A percentile compares a stretch with the other conserved stretches of the same genome.
phyloP scores from a whole-genome alignment of 202 grass and related monocot genomes.

The Digitaria exilis region DNA sequence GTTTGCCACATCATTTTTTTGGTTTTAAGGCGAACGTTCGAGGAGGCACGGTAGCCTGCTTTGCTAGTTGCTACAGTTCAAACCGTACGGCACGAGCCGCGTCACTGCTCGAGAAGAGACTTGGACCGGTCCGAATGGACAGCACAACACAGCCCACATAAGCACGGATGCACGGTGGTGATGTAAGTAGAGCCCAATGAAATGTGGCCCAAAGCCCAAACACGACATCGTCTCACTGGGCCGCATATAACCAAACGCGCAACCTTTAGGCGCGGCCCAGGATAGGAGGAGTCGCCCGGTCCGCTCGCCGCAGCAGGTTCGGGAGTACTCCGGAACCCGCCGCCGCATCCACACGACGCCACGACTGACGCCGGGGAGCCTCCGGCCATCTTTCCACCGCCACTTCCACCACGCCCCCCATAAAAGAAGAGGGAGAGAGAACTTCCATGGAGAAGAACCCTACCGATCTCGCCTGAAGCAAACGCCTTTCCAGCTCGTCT shows the following conservation, averaged over 20 bases:
- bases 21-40: background rate
- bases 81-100: background rate
- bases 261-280: background rate
- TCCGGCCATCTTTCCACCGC: background rate
- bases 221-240: background rate
- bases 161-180: too few species aligned
- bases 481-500: background rate
- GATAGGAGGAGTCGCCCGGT: background rate
- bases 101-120: background rate
- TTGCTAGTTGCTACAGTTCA: background rate
- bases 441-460: background rate
- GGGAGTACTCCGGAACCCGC: constrained; percentile 37
- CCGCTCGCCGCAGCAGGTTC: constrained; percentile 31
- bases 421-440: constrained; percentile 5
- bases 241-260: background rate
- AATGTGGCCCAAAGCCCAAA: background rate
- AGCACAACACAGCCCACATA: background rate
- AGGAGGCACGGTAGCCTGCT: background rate
- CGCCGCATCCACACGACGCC: constrained; percentile 43
- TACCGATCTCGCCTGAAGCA: background rate
- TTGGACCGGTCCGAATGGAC: background rate
- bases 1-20: background rate
- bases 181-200: too few species aligned
- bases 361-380: background rate
- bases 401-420: background rate